A percentile compares a stretch with the other conserved stretches of the same genome.
Conservation (phyloP, 768 basidiomycete genomes). For the Hygrocybe punicea region DNA sequence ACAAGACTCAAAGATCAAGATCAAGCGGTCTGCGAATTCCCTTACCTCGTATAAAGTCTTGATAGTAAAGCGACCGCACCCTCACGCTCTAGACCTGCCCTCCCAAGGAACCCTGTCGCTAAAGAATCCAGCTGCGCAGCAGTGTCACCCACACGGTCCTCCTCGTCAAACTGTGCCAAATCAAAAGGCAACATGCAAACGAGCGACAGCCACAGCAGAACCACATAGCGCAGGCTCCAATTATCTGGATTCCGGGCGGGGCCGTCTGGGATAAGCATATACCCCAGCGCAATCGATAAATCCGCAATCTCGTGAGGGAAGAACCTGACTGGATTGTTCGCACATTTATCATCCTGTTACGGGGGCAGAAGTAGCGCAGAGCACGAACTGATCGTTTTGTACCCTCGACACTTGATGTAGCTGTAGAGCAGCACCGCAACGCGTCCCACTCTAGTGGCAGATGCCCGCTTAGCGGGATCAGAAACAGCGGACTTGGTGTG, state of each 20-base stretch:
- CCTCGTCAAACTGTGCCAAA: conserved; percentile 78
- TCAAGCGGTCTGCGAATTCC: neutral
- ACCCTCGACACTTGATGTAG: conserved; percentile 84
- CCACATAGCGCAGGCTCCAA: conserved; percentile 82
- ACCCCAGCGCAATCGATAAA: conserved; percentile 68
- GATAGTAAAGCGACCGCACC: conserved; percentile 79
- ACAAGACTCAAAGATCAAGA: conserved; percentile 6
- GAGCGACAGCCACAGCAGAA: conserved; percentile 90
- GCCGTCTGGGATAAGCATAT: conserved; percentile 49
- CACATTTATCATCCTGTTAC: conserved; percentile 10
- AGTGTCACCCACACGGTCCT: conserved; percentile 49
- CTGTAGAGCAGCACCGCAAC: conserved; percentile 66
- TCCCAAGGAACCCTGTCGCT: conserved; percentile 55
- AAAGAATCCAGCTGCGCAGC: conserved; percentile 53
- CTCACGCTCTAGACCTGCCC: conserved; percentile 81
- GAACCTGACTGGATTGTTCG: conserved; percentile 62
- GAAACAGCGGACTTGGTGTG: conserved; percentile 45
- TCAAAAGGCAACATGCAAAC: conserved; percentile 94
- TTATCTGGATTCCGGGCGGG: conserved; percentile 42
- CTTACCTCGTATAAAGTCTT: conserved; percentile 74
- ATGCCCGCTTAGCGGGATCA: conserved; percentile 28
- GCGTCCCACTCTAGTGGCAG: conserved; percentile 44
- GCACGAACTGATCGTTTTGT: conserved; percentile 83
- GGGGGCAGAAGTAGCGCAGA: conserved; percentile 6
- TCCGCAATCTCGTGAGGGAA: conserved; percentile 91